phyloP scores from a whole-genome alignment of 371 early-diverging fungal genomes.

The Coelomomyces lativittatus region DNA sequence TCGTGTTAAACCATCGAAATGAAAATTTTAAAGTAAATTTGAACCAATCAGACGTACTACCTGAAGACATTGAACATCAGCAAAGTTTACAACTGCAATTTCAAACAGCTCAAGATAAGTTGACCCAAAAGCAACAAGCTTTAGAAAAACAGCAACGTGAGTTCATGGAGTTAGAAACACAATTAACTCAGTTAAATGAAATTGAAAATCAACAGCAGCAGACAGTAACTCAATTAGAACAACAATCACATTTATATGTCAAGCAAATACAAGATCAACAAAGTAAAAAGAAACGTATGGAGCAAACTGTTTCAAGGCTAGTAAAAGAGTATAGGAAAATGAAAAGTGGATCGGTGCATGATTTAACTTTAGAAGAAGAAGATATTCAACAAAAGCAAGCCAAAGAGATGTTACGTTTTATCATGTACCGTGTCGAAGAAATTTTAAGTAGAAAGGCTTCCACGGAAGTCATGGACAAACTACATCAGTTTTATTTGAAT shows the following conservation, averaged over 20 bases:
- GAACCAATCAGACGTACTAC: slow-evolving; percentile 20
- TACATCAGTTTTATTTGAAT: background rate
- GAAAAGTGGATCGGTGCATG: background rate
- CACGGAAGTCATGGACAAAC: slow-evolving; percentile 9
- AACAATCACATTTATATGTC: slow-evolving; percentile 7
- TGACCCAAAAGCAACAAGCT: slow-evolving; percentile 13
- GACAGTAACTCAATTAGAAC: slow-evolving; percentile 9
- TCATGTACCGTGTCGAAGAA: slow-evolving; percentile 8
- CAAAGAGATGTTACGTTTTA: slow-evolving; percentile 13
- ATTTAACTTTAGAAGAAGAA: slow-evolving; percentile 6
- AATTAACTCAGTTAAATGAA: slow-evolving; percentile 2
- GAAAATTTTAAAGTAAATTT: slow-evolving; percentile 11
- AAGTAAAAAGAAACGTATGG: slow-evolving; percentile 17
- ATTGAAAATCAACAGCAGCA: slow-evolving; percentile 13
- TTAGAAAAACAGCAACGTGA: slow-evolving; percentile 15
- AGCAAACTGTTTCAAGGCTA: slow-evolving; percentile 3
- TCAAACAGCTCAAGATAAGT: slow-evolving; percentile 16
- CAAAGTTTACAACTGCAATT: slow-evolving; percentile 28
- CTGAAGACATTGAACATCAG: slow-evolving; percentile 27
- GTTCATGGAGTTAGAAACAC: slow-evolving; percentile 9
- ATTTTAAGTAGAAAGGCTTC: slow-evolving; percentile 7
- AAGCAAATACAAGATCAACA: slow-evolving; percentile 19
- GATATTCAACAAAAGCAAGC: slow-evolving; percentile 13
- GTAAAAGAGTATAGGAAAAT: slow-evolving; percentile 7
- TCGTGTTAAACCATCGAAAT: slow-evolving; percentile 26